These are phyloP conservation scores for Nicotiana undulata DNA, from an alignment of 257 asterid genomes.

Conservation along the genomic window DNA sequence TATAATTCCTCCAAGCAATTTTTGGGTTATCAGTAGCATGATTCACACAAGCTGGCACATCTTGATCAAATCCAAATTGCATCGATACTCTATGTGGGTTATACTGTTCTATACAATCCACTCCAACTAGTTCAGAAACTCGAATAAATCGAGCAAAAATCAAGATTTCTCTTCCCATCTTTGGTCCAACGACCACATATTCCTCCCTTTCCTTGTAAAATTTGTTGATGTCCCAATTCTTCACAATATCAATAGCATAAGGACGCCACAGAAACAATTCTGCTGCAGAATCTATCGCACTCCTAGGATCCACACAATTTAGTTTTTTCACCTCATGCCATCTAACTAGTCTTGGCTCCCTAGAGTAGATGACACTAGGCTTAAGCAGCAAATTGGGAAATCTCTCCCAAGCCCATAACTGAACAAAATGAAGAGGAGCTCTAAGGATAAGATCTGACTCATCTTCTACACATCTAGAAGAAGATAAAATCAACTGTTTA, in stretches of 20 bases:
- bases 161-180: background rate
- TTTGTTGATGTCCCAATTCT: background rate
- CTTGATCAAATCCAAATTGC: conserved; percentile 40
- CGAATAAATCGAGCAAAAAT: conserved; percentile 16
- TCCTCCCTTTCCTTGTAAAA: conserved; percentile 10
- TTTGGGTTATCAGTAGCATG: background rate
- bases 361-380: background rate
- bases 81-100: conserved; percentile 29
- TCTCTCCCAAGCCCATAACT: conserved; percentile 47
- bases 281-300: conserved; percentile 1
- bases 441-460: background rate
- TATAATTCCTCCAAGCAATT: conserved; percentile 23
- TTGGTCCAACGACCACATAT: background rate
- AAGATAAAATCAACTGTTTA: conserved; percentile 1
- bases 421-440: conserved; percentile 27
- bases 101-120: conserved; percentile 24
- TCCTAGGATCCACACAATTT: background rate
- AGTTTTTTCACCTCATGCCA: conserved; percentile 21
- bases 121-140: conserved; percentile 22
- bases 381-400: conserved; percentile 12
- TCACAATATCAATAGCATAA: background rate
- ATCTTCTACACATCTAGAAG: background rate
- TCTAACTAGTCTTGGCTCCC: conserved; percentile 25
- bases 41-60: conserved; percentile 17
- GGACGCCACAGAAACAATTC: conserved; percentile 25